These are phyloP conservation scores for Fraxinus sp. DNA, from an alignment of 305 asterid genomes.

Conservation along the genomic window DNA sequence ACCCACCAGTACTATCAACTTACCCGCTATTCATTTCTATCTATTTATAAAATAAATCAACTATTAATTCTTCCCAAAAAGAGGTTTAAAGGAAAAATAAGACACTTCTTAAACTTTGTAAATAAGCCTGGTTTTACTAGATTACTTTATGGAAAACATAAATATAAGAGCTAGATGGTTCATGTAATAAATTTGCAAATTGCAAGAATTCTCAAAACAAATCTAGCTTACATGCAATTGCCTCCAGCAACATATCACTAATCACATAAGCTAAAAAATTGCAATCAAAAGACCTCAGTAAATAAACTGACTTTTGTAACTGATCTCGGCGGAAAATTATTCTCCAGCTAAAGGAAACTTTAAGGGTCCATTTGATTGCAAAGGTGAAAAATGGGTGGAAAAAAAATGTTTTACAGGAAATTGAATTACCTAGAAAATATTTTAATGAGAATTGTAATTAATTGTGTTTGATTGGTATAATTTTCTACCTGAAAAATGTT, in stretches of 20 bases:
- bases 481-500: no score
- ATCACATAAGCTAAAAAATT: background rate
- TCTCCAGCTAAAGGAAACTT: background rate
- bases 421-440: no score
- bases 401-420: no score
- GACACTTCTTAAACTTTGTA: background rate
- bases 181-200: background rate
- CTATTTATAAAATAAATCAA: no score
- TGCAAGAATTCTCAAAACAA: background rate
- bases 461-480: no score
- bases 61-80: background rate
- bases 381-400: no score
- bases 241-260: background rate
- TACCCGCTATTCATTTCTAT: no score
- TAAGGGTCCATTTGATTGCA: background rate
- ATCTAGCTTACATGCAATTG: background rate
- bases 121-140: background rate
- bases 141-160: background rate
- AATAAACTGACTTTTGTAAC: no score
- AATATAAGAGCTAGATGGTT: background rate
- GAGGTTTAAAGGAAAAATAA: background rate
- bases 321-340: background rate
- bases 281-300: background rate
- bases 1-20: no score
- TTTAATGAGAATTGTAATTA: no score